Base-by-base conservation (phyloP, 208 protist species). In the Trypanosoma mega region DNA sequence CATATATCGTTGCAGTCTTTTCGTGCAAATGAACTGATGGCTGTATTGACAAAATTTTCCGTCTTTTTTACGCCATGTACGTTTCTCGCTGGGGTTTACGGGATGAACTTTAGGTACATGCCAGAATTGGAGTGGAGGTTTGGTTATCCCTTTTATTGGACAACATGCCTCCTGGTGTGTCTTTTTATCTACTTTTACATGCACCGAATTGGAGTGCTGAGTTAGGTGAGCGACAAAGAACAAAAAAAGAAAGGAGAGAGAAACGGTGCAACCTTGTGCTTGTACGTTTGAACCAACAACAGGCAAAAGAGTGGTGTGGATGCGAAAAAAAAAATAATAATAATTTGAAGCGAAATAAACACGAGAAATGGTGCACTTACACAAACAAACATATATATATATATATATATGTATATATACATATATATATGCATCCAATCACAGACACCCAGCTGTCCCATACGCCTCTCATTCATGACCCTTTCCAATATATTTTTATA, bases 91-190 rank as follows among this genome's bases (percentile, higher is more conserved):
- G 85, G 82, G 12, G 83, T 96, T 47, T 96, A 93, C 68, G 90
- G 90, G 14, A 96, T 94, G 90, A 96, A 96, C 72, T 93, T 94
- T 59, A 37, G 69, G 14, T 65, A 87, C 72, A 81, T 94, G 9
- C 87, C 87, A 2, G 82, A 93, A 72, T 70, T 93, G 37, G 58
- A 68, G 30, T 93, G 74, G 82, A 36, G 52, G 5, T 90, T 81
- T 43, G 84, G 81, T 23, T 94, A 94, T 63, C 45, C 55, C 14
- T 82, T 61, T 37, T 94, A 86, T 44, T 94, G 87, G 84, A 18
- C 73, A 24, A 36, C 79, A 62, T 94, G 84, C 61, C 14, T 73
- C 16, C 34, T 80, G 20, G 21, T 85, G 11, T 76, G 83, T 18
- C 31, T 85, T 18, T 61, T 62, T 39, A 93, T 90, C 63, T 80